Evolutionary conservation across 2,329 filamentous ascomycete genomes (phyloP).

Genomic region (Fusarium brevicatenulatum): DNA sequence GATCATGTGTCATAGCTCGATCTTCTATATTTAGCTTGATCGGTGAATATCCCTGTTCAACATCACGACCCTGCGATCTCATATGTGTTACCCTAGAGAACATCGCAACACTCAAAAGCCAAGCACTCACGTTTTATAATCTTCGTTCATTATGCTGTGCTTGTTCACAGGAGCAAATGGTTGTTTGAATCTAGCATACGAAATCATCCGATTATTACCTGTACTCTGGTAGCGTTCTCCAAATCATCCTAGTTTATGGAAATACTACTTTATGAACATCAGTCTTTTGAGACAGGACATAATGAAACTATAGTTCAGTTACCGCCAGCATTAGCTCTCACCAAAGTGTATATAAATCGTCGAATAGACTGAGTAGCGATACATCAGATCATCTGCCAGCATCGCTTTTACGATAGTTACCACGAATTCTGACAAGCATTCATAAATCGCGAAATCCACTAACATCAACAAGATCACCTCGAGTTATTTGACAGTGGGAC

Average conservation of each 20-base stretch:
- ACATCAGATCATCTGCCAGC: too few species aligned
- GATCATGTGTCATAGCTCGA: not conserved
- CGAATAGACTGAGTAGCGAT: not conserved
- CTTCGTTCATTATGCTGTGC: not conserved
- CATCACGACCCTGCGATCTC: not conserved
- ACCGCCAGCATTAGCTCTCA: too few species aligned
- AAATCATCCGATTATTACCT: not conserved
- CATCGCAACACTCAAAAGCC: too few species aligned
- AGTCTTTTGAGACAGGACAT: rapidly evolving
- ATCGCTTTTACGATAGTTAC: not conserved
- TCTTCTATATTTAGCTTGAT: constrained; percentile 5
- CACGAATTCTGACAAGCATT: not conserved
- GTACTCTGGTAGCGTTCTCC: too few species aligned
- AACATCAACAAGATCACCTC: not conserved
- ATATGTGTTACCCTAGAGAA: constrained; percentile 8
- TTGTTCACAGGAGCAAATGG: not conserved
- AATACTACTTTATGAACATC: too few species aligned
- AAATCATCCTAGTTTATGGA: too few species aligned
- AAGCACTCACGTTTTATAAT: not conserved
- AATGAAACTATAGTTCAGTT: rapidly evolving
- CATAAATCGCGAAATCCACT: rapidly evolving
- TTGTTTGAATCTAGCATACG: too few species aligned
- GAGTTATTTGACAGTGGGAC: not conserved
- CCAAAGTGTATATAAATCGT: not conserved
- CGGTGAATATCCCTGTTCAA: not conserved